Percentiles rank a stretch among this genome's conserved stretches.
These are phyloP conservation scores for Thielaviopsis populi DNA, from an alignment of 2,329 filamentous ascomycete species.

Conservation along the genomic window DNA sequence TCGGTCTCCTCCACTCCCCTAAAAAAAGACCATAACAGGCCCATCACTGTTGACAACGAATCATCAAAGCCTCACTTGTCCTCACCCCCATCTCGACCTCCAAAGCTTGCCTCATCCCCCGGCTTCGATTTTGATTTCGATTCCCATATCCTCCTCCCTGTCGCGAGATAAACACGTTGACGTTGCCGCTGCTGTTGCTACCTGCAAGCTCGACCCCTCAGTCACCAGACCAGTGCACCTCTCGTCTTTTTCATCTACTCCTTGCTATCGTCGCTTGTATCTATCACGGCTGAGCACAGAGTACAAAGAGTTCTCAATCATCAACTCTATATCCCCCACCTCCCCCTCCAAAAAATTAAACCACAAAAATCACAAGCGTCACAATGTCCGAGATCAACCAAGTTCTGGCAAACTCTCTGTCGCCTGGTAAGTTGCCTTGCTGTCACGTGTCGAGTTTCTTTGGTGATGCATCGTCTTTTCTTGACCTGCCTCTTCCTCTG, in stretches of 20 bases:
- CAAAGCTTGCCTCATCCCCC: slow-evolving; percentile 18
- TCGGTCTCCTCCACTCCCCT: neutral
- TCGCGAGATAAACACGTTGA: neutral
- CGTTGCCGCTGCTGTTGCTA: neutral
- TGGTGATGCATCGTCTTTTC: neutral
- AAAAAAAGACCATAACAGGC: slow-evolving; percentile 18
- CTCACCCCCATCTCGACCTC: neutral
- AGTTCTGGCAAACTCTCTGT: slow-evolving; percentile 94
- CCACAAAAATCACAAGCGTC: slow-evolving; percentile 35
- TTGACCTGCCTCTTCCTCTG: neutral
- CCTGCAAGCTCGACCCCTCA: neutral
- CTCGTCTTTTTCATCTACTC: neutral
- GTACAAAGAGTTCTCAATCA: neutral
- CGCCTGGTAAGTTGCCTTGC: slow-evolving; percentile 54
- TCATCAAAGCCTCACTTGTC: neutral
- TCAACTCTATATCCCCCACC: slow-evolving; percentile 5
- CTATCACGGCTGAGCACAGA: slow-evolving; percentile 4
- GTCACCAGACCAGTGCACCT: too few species aligned
- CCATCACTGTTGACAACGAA: neutral
- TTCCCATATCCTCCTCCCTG: slow-evolving; percentile 3
- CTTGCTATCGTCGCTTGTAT: slow-evolving; percentile 9
- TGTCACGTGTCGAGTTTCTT: slow-evolving; percentile 12
- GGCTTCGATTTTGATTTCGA: slow-evolving; percentile 21
- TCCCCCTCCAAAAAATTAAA: slow-evolving; percentile 9
- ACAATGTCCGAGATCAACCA: slow-evolving; percentile 85